These are phyloP conservation scores for Aciculosporium take DNA, from an alignment of 2,329 filamentous ascomycete species.

Conservation along the genomic window DNA sequence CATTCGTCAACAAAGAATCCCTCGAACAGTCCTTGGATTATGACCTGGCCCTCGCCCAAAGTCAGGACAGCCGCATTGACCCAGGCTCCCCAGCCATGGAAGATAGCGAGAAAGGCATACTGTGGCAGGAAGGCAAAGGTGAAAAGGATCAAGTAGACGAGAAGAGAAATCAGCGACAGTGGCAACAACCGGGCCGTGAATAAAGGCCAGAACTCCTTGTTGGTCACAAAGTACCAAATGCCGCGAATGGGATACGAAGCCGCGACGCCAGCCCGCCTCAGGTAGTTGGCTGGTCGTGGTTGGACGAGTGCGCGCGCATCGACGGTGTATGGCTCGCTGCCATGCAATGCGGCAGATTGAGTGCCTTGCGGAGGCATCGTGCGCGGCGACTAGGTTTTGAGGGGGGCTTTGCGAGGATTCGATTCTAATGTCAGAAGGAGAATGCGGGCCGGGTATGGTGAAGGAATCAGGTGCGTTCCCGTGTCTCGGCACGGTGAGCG, in stretches of 20 bases:
- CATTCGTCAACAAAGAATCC: slow-evolving; percentile 71
- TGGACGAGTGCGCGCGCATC: slow-evolving; percentile 2
- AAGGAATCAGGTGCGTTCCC: neutral
- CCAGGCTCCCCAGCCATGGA: slow-evolving; percentile 81
- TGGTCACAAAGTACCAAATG: slow-evolving; percentile 65
- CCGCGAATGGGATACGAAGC: slow-evolving; percentile 51
- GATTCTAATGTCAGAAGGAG: neutral
- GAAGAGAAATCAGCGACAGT: slow-evolving; percentile 63
- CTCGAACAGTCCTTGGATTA: slow-evolving; percentile 57
- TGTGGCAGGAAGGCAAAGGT: slow-evolving; percentile 80
- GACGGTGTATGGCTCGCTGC: slow-evolving; percentile 6
- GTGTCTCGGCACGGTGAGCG: neutral
- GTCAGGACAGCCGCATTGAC: slow-evolving; percentile 77
- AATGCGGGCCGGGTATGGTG: neutral
- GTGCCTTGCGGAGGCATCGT: slow-evolving; percentile 4
- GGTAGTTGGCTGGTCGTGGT: slow-evolving; percentile 25
- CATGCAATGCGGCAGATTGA: slow-evolving; percentile 4
- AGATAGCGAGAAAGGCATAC: slow-evolving; percentile 75
- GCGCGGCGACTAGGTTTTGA: neutral
- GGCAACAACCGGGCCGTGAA: slow-evolving; percentile 67
- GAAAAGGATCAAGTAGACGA: slow-evolving; percentile 78
- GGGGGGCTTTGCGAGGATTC: neutral
- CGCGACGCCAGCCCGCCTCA: slow-evolving; percentile 29
- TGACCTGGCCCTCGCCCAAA: slow-evolving; percentile 65
- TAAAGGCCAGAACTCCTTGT: slow-evolving; percentile 71